These are phyloP conservation scores for Oldenlandia corymbosa DNA, from an alignment of 257 asterid species.

Conservation along the genomic window DNA sequence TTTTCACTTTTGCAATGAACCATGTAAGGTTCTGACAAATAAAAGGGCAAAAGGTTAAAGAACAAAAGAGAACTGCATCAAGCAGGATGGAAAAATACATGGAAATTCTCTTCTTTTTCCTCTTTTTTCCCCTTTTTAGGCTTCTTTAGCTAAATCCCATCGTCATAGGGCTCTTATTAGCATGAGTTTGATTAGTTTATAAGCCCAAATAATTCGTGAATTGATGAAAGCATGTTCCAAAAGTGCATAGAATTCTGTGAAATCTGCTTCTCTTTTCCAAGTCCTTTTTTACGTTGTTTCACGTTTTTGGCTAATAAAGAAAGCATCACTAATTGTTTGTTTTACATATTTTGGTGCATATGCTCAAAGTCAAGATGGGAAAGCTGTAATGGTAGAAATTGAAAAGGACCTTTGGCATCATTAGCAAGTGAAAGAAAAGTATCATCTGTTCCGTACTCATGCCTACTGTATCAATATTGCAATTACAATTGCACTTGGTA, in stretches of 20 bases:
- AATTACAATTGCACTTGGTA: neutral
- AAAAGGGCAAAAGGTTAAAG: too few relatives aligned
- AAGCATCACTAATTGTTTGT: too few relatives aligned
- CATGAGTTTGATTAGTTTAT: too few relatives aligned
- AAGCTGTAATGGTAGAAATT: neutral
- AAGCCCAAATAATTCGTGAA: neutral
- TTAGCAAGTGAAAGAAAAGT: neutral
- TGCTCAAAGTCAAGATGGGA: slow-evolving; percentile 4
- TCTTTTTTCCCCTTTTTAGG: neutral
- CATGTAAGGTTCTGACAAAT: too few relatives aligned
- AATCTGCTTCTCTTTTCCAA: neutral
- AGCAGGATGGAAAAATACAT: too few relatives aligned
- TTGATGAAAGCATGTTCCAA: neutral
- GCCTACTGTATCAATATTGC: slow-evolving; percentile 7
- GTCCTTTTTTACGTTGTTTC: neutral
- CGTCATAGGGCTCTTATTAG: too few relatives aligned
- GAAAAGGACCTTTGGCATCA: neutral
- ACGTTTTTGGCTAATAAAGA: slow-evolving; percentile 2
- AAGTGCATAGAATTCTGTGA: neutral
- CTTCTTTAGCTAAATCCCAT: too few relatives aligned
- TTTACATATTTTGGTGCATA: too few relatives aligned
- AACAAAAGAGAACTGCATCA: too few relatives aligned
- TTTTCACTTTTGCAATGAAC: too few relatives aligned
- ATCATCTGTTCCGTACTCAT: neutral
- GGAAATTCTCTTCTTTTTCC: too few relatives aligned